These are phyloP conservation scores for Calonectria fujianensis DNA, from an alignment of 2,329 filamentous ascomycete genomes.

Conservation along the genomic window DNA sequence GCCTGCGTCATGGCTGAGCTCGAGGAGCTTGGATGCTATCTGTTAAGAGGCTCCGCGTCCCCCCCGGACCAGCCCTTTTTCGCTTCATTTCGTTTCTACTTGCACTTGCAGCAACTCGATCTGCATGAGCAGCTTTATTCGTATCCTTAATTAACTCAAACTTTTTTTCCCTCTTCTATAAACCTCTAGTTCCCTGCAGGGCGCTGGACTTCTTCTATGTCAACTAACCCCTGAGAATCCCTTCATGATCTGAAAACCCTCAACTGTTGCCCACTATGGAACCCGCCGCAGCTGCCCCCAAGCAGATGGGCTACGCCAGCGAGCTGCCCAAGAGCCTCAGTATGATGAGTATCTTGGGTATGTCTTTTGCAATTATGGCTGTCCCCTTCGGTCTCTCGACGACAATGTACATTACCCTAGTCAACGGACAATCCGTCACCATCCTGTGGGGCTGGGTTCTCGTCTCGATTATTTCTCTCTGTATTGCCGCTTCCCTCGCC, in stretches of 20 bases:
- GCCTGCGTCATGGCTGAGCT: conserved; percentile 22
- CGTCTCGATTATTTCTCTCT: conserved; percentile 81
- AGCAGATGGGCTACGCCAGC: conserved; percentile 66
- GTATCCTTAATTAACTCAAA: conserved; percentile 19
- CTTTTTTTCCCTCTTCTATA: conserved; percentile 7
- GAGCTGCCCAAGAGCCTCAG: conserved; percentile 69
- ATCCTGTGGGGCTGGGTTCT: conserved; percentile 83
- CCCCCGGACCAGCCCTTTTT: conserved; percentile 20
- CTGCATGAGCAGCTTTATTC: conserved; percentile 36
- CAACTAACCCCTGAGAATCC: not conserved
- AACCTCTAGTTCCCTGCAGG: conserved; percentile 2
- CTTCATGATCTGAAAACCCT: conserved; percentile 17
- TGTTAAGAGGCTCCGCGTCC: conserved; percentile 33
- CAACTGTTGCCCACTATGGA: conserved; percentile 36
- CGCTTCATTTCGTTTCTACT: conserved; percentile 28
- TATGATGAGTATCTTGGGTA: conserved; percentile 67
- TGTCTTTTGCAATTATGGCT: conserved; percentile 70
- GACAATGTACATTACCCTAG: conserved; percentile 71
- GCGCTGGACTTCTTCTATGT: conserved; percentile 15
- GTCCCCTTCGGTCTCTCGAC: conserved; percentile 70
- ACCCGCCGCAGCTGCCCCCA: conserved; percentile 36
- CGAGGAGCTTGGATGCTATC: conserved; percentile 23
- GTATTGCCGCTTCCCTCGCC: conserved; percentile 81
- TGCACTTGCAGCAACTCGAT: conserved; percentile 30
- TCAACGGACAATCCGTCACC: conserved; percentile 81